Conservation (phyloP, 225 moss, liverwort and hornwort species). For the Bryoerythrophyllum caledonicum region DNA sequence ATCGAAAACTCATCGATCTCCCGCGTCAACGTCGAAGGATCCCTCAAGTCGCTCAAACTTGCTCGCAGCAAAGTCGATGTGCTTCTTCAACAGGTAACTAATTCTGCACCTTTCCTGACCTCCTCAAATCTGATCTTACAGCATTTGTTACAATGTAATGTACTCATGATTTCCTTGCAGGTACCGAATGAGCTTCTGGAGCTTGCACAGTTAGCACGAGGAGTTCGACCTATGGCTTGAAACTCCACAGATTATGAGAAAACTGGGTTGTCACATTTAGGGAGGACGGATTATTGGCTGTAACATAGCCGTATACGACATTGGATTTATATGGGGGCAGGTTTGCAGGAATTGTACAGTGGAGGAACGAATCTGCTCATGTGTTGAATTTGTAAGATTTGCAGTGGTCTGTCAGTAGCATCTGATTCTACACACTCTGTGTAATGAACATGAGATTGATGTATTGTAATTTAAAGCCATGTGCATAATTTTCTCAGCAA, state of each 20-base stretch:
- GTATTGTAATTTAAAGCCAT: not conserved
- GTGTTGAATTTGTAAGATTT: slow-evolving; percentile 11
- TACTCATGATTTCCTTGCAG: slow-evolving; percentile 27
- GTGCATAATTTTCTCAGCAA: not conserved
- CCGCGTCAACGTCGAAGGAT: slow-evolving; percentile 51
- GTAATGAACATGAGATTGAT: slow-evolving; percentile 1
- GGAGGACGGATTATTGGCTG: slow-evolving; percentile 5
- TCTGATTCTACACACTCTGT: not conserved
- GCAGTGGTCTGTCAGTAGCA: not conserved
- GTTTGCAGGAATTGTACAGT: slow-evolving; percentile 27
- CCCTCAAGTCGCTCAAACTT: slow-evolving; percentile 55
- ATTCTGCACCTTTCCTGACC: too few relatives aligned
- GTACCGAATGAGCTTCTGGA: slow-evolving; percentile 59
- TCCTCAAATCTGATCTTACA: too few relatives aligned
- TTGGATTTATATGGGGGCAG: slow-evolving; percentile 15
- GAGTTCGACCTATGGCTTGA: slow-evolving; percentile 63
- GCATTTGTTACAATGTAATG: too few relatives aligned
- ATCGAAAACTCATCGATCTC: slow-evolving; percentile 44
- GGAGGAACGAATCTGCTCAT: slow-evolving; percentile 14
- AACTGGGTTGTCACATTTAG: too few relatives aligned
- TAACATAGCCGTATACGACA: slow-evolving; percentile 23
- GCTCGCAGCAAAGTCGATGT: slow-evolving; percentile 62
- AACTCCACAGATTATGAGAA: not conserved
- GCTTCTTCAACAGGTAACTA: slow-evolving; percentile 50
- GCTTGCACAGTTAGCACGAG: slow-evolving; percentile 62